Percentiles rank a stretch among this genome's conserved stretches.
These are phyloP conservation scores for Castanopsis chinensis DNA, from an alignment of 306 rosid genomes.

Conservation along the genomic window DNA sequence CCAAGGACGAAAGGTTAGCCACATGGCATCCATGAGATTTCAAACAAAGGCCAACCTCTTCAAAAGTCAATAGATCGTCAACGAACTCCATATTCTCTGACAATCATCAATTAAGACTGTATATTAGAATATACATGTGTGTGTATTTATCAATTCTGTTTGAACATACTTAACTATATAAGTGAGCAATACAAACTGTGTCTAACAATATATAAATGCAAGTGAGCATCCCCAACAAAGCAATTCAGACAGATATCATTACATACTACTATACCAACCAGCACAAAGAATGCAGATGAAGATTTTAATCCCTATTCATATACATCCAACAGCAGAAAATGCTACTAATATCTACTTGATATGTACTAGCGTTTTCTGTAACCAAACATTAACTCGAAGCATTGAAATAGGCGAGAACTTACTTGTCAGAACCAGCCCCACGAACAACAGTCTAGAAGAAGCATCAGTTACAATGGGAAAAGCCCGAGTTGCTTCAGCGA, in stretches of 20 bases:
- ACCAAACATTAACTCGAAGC: background rate
- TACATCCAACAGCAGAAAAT: background rate
- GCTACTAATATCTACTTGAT: background rate
- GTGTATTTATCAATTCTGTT: background rate
- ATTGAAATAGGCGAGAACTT: conserved; percentile 34
- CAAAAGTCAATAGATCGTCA: conserved; percentile 77
- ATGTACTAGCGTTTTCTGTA: background rate
- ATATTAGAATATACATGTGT: background rate
- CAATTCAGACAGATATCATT: background rate
- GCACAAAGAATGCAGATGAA: background rate
- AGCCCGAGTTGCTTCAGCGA: conserved; percentile 48
- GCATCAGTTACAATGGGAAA: conserved; percentile 55
- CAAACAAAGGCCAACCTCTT: conserved; percentile 74
- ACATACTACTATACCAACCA: background rate
- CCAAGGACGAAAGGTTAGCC: conserved; percentile 71
- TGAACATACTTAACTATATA: background rate
- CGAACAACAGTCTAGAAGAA: conserved; percentile 48
- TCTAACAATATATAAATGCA: background rate
- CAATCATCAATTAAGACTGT: conserved; percentile 24
- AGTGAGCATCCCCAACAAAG: background rate
- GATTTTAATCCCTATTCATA: background rate
- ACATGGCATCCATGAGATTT: conserved; percentile 82
- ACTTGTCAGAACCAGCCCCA: conserved; percentile 71
- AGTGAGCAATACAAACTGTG: conserved; percentile 6
- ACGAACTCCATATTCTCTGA: conserved; percentile 92